phyloP scores from a whole-genome alignment of 2,329 filamentous ascomycete genomes.

The Paracamarosporium sp. region DNA sequence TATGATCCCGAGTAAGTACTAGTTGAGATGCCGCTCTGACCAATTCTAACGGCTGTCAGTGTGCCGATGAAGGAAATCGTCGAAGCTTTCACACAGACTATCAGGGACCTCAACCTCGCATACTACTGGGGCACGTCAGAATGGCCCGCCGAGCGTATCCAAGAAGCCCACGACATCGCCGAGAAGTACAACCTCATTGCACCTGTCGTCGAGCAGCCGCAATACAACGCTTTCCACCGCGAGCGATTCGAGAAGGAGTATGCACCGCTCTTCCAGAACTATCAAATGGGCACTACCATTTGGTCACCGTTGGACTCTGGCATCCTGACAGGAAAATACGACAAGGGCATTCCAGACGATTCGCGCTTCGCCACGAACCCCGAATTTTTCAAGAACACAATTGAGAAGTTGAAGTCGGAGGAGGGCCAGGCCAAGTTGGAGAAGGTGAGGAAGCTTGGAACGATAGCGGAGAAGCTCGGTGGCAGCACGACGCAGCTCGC shows the following conservation, averaged over 20 bases:
- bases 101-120: constrained; percentile 60
- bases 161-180: constrained; percentile 64
- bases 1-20: constrained; percentile 56
- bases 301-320: constrained; percentile 64
- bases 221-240: constrained; percentile 69
- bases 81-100: constrained; percentile 59
- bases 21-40: background rate
- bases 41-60: constrained; percentile 25
- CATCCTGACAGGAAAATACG: constrained; percentile 69
- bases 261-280: constrained; percentile 63
- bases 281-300: constrained; percentile 64
- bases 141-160: constrained; percentile 66
- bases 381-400: constrained; percentile 63
- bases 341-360: constrained; percentile 66
- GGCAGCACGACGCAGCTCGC: constrained; percentile 59
- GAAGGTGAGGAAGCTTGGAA: constrained; percentile 63
- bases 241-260: constrained; percentile 69
- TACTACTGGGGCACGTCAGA: constrained; percentile 64
- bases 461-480: constrained; percentile 57
- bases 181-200: constrained; percentile 69
- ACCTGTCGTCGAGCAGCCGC: constrained; percentile 61
- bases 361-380: constrained; percentile 67
- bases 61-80: constrained; percentile 71
- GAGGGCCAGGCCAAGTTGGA: constrained; percentile 62
- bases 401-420: constrained; percentile 58